phyloP scores from a whole-genome alignment of 345 rosid genomes.

The Carallia brachiata region DNA sequence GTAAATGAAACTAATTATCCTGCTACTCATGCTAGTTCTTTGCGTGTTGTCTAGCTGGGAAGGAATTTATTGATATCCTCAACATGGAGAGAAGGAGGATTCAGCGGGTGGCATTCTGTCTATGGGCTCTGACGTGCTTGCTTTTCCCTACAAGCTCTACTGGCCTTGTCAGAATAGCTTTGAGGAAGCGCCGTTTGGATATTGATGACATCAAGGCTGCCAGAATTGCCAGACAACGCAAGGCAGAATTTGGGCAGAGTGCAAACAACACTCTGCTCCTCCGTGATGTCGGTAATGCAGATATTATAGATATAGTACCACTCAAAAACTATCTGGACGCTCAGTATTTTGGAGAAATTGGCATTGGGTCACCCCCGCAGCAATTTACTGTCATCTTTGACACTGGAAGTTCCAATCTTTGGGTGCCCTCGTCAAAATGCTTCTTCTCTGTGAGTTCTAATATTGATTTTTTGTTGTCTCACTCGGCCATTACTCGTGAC shows the following conservation, averaged over 20 bases:
- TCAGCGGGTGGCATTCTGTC: constrained; percentile 28
- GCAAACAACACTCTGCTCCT: constrained; percentile 1
- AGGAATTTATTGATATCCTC: constrained; percentile 18
- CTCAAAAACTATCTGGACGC: constrained; percentile 74
- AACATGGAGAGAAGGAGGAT: constrained; percentile 33
- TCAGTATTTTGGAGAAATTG: constrained; percentile 73
- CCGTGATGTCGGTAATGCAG: constrained; percentile 21
- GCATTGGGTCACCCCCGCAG: constrained; percentile 74
- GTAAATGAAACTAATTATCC: too few relatives aligned
- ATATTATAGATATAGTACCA: constrained; percentile 36
- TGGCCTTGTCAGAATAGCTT: constrained; percentile 51
- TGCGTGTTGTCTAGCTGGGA: neutral
- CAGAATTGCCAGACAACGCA: constrained; percentile 32
- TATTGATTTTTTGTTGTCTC: neutral
- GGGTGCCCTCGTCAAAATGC: constrained; percentile 85
- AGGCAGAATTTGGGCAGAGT: constrained; percentile 13
- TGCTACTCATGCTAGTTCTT: neutral
- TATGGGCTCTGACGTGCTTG: constrained; percentile 42
- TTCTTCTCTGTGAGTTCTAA: constrained; percentile 55
- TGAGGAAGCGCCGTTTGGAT: constrained; percentile 63
- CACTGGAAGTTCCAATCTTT: constrained; percentile 83
- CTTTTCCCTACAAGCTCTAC: constrained; percentile 47
- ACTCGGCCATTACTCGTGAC: neutral
- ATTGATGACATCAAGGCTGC: constrained; percentile 38
- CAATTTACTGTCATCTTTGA: constrained; percentile 73